Conservation (phyloP, 139 green algal genomes). For the Micractinium conductrix region DNA sequence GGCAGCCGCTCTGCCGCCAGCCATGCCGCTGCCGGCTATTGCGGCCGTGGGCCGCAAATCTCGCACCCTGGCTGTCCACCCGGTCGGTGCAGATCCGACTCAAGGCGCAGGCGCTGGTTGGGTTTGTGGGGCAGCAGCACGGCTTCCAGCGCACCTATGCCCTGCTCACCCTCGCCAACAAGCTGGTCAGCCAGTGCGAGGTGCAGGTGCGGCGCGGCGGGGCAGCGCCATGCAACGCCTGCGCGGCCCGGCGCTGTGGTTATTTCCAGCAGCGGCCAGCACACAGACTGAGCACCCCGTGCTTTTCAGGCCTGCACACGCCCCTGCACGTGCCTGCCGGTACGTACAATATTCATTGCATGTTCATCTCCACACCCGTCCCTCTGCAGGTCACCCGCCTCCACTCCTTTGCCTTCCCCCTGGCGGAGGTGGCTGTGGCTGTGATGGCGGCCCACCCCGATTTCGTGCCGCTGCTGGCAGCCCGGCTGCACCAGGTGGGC, state of each 20-base stretch:
- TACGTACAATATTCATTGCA: no score
- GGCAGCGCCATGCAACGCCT: no score
- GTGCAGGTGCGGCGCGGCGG: constrained; percentile 48
- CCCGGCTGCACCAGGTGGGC: constrained; percentile 54
- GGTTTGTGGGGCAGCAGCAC: constrained; percentile 52
- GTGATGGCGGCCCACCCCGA: constrained; percentile 56
- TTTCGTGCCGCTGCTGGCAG: constrained; percentile 59
- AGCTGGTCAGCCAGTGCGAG: constrained; percentile 70
- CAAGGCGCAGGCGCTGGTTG: constrained; percentile 60
- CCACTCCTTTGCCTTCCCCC: constrained; percentile 71
- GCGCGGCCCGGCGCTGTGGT: no score
- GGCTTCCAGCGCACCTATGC: constrained; percentile 49
- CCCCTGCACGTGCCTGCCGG: no score
- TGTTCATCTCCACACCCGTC: no score
- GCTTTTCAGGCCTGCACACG: no score
- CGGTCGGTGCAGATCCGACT: constrained; percentile 52
- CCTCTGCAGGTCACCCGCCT: constrained; percentile 52
- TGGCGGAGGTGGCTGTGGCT: constrained; percentile 70
- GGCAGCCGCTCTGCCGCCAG: not conserved
- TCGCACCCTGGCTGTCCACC: no score
- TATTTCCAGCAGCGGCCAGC: no score
- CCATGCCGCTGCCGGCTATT: no score
- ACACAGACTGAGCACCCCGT: no score
- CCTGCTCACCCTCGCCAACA: constrained; percentile 65
- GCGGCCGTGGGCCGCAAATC: no score